phyloP scores from a whole-genome alignment of 331 rosid species.

The Quercus phellos region DNA sequence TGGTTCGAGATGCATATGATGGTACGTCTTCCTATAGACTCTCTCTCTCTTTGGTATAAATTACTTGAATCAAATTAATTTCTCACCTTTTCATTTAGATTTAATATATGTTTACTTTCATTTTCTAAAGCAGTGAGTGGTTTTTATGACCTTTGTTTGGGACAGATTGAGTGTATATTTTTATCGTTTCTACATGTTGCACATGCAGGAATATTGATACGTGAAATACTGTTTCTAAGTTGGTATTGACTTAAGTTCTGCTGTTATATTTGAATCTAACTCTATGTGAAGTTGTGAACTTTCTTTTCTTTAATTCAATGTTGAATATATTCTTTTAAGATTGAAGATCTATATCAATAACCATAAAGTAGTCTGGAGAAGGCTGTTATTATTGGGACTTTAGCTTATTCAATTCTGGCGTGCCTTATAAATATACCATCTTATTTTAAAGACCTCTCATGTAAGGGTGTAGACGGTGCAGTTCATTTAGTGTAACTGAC shows the following conservation, averaged over 20 bases:
- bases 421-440: background rate
- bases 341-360: background rate
- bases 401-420: background rate
- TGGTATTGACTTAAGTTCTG: background rate
- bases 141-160: background rate
- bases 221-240: background rate
- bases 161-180: background rate
- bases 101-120: background rate
- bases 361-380: background rate
- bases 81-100: background rate
- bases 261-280: background rate
- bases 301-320: background rate
- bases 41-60: background rate
- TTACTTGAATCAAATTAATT: background rate
- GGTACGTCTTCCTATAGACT: slow-evolving; percentile 41
- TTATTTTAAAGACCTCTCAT: background rate
- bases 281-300: background rate
- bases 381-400: background rate
- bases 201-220: background rate
- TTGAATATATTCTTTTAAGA: background rate
- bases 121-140: background rate
- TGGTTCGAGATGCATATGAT: slow-evolving; percentile 98
- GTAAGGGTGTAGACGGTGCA: too few species aligned
- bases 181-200: background rate
- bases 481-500: too few species aligned